Evolutionary conservation across 2,329 filamentous ascomycete species (phyloP).

Genomic region (Fusarium pseudoanthophilum): DNA sequence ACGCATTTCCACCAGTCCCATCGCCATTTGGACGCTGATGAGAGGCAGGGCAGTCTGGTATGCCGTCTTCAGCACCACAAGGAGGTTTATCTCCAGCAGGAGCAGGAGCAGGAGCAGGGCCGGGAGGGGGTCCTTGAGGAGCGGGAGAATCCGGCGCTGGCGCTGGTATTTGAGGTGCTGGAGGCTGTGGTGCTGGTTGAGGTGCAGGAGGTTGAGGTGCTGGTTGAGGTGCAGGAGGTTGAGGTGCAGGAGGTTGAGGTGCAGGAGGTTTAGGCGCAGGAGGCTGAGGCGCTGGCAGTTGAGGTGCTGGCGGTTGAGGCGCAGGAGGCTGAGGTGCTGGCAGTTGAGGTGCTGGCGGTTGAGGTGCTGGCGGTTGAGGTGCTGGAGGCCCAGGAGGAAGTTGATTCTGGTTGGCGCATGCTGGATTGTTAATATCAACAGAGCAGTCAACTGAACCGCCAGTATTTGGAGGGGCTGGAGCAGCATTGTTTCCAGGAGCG

Average conservation of each 20-base stretch:
- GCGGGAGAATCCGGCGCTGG: not conserved
- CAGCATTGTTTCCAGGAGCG: not conserved
- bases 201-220: not conserved
- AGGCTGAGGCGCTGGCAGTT: not conserved
- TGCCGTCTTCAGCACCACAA: not conserved
- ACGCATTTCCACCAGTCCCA: not conserved
- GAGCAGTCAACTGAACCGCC: constrained; percentile 3
- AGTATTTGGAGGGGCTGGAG: not conserved
- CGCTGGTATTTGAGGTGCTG: not conserved
- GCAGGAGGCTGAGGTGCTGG: not conserved
- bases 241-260: not conserved
- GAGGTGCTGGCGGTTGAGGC: not conserved
- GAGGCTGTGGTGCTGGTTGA: not conserved
- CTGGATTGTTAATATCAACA: not conserved
- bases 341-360: not conserved
- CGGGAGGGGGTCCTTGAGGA: not conserved
- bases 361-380: not conserved
- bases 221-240: not conserved
- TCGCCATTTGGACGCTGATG: not conserved
- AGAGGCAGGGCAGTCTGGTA: not conserved
- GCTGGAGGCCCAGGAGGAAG: not conserved
- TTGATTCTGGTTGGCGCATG: constrained; percentile 1
- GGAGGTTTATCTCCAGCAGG: not conserved
- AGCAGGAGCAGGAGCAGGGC: not conserved
- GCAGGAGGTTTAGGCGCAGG: not conserved